These are phyloP conservation scores for Breviolum minutum DNA, from an alignment of 73 alveolate genomes.

Conservation along the genomic window DNA sequence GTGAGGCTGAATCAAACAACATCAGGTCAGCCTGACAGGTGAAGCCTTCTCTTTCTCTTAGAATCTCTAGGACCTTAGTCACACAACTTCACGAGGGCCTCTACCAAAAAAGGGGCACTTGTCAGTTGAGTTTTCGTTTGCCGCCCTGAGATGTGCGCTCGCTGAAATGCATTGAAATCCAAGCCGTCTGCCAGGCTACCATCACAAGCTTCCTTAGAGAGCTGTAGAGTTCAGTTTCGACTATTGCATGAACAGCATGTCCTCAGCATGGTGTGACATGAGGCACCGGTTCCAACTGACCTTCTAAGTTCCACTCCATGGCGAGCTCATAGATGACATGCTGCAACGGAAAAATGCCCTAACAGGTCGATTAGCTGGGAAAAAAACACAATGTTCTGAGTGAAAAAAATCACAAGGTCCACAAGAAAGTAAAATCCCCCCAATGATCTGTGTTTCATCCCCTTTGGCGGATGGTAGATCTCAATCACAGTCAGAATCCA, in stretches of 20 bases:
- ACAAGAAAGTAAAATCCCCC: not conserved
- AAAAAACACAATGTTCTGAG: too few relatives aligned
- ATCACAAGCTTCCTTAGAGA: constrained; percentile 61
- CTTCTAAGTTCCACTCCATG: constrained; percentile 8
- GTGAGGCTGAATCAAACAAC: not conserved
- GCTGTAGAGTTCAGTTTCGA: too few relatives aligned
- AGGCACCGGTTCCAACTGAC: not conserved
- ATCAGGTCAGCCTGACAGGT: constrained; percentile 26
- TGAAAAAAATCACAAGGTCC: not conserved
- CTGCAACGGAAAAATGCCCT: constrained; percentile 84
- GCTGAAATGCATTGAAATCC: constrained; percentile 48
- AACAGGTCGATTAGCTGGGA: not conserved
- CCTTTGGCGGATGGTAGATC: not conserved
- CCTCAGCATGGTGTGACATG: not conserved
- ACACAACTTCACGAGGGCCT: not conserved
- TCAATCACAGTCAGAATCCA: not conserved
- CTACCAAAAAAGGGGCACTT: not conserved
- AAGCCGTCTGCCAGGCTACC: constrained; percentile 73
- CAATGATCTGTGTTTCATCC: not conserved
- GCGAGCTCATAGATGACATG: constrained; percentile 83
- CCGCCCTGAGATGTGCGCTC: not conserved
- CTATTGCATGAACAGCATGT: too few relatives aligned
- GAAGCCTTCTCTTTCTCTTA: constrained; percentile 78
- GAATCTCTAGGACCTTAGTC: constrained; percentile 69
- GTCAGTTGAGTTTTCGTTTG: not conserved